Conservation (phyloP, 305 asterid species). For the Fraxinus angustifolia region DNA sequence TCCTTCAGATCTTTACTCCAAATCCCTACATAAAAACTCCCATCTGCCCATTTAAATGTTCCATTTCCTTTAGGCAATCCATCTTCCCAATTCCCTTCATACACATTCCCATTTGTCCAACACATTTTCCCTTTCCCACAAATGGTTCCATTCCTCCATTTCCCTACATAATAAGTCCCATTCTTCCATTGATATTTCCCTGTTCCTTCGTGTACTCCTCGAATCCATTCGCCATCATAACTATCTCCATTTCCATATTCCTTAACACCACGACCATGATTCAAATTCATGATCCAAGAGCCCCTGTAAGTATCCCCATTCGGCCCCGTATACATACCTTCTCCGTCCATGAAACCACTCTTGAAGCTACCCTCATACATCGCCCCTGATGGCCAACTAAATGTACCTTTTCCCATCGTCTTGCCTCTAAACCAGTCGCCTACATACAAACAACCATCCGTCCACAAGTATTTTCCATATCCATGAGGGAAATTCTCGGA, state of each 20-base stretch:
- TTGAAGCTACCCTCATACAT: slow-evolving; percentile 75
- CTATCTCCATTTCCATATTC: slow-evolving; percentile 52
- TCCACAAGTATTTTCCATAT: slow-evolving; percentile 81
- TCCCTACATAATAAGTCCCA: slow-evolving; percentile 56
- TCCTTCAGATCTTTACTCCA: slow-evolving; percentile 61
- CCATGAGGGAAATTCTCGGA: slow-evolving; percentile 72
- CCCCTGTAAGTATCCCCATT: slow-evolving; percentile 55
- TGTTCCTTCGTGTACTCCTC: slow-evolving; percentile 52
- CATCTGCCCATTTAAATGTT: slow-evolving; percentile 53
- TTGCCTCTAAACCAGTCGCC: slow-evolving; percentile 71
- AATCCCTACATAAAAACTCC: slow-evolving; percentile 61
- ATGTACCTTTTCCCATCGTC: slow-evolving; percentile 54
- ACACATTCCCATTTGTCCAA: slow-evolving; percentile 52
- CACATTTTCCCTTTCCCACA: slow-evolving; percentile 50
- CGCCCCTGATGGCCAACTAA: slow-evolving; percentile 71
- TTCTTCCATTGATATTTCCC: slow-evolving; percentile 66
- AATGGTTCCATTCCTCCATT: slow-evolving; percentile 56
- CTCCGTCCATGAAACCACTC: slow-evolving; percentile 80
- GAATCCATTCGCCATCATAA: slow-evolving; percentile 68
- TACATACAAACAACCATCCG: slow-evolving; percentile 74
- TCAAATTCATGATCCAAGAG: slow-evolving; percentile 63
- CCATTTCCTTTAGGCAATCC: slow-evolving; percentile 67
- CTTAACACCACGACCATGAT: slow-evolving; percentile 54
- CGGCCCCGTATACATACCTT: slow-evolving; percentile 55
- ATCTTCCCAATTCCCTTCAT: slow-evolving; percentile 69